Conservation (phyloP, 495 filamentous ascomycete species). For the Xylaria castorea region DNA sequence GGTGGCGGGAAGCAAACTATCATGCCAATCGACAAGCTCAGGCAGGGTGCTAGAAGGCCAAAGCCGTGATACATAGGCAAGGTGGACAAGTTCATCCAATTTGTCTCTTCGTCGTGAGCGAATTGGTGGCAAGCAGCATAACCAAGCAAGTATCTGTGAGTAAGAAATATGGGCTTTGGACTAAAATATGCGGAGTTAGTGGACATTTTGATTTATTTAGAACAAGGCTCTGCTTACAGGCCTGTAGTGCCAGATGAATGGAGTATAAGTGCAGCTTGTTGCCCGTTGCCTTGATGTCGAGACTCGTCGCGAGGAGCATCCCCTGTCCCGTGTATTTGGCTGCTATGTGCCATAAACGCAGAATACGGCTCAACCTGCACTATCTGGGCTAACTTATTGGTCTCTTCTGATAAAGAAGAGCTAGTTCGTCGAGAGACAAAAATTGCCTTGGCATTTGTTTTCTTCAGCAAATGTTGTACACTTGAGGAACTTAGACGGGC, state of each 20-base stretch:
- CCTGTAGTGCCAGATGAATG: constrained; percentile 59
- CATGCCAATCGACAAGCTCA: constrained; percentile 52
- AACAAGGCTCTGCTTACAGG: constrained; percentile 28
- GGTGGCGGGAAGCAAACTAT: constrained; percentile 45
- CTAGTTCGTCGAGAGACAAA: not conserved
- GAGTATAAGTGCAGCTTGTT: constrained; percentile 48
- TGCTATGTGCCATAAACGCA: not conserved
- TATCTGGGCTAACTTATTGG: not conserved
- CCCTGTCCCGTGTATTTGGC: not conserved
- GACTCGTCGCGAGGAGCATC: not conserved
- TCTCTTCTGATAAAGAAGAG: not conserved
- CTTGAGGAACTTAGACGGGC: constrained; percentile 40
- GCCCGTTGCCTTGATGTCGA: not conserved
- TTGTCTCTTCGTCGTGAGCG: constrained; percentile 31
- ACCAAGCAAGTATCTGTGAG: constrained; percentile 52
- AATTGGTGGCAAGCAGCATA: constrained; percentile 48
- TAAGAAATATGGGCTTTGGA: constrained; percentile 52
- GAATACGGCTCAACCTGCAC: constrained; percentile 9
- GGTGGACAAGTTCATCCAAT: constrained; percentile 50
- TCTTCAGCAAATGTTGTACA: constrained; percentile 37
- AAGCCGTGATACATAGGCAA: constrained; percentile 53
- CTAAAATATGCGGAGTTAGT: not conserved
- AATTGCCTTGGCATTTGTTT: constrained; percentile 22
- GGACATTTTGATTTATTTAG: not conserved
- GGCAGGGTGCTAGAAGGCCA: constrained; percentile 50